phyloP scores from a whole-genome alignment of 2,329 filamentous ascomycete species.

The Polychaeton citri region DNA sequence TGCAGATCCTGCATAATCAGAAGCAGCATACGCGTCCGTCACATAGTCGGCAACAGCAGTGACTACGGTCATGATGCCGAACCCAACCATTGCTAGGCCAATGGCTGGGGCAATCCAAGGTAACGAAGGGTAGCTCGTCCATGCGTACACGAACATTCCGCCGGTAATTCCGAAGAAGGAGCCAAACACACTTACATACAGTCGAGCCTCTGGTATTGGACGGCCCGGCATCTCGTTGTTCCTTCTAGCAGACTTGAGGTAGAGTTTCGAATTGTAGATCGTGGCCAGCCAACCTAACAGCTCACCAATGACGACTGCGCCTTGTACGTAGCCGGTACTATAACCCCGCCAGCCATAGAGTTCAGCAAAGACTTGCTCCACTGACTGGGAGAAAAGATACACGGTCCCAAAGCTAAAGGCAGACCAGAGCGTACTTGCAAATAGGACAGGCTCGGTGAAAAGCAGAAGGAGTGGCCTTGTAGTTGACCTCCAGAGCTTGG shows the following conservation, averaged over 20 bases:
- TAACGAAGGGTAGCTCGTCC: constrained; percentile 30
- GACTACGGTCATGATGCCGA: constrained; percentile 36
- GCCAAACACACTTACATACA: constrained; percentile 30
- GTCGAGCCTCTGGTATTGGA: constrained; percentile 31
- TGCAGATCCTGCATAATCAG: constrained; percentile 35
- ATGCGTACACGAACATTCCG: constrained; percentile 40
- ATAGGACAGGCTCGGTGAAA: constrained; percentile 36
- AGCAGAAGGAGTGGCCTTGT: constrained; percentile 27
- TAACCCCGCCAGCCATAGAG: constrained; percentile 29
- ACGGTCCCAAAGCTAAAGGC: constrained; percentile 34
- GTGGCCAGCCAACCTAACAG: constrained; percentile 26
- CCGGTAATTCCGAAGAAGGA: constrained; percentile 34
- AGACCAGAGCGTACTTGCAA: constrained; percentile 35
- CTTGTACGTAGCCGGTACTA: constrained; percentile 32
- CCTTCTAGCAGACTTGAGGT: constrained; percentile 27
- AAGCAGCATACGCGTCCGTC: constrained; percentile 33
- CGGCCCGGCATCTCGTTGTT: constrained; percentile 23
- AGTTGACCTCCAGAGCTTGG: constrained; percentile 20
- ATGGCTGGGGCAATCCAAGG: constrained; percentile 37
- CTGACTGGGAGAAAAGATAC: constrained; percentile 38
- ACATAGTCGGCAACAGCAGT: constrained; percentile 35
- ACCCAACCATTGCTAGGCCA: constrained; percentile 35
- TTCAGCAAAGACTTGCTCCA: constrained; percentile 27
- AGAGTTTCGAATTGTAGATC: constrained; percentile 22
- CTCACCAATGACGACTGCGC: constrained; percentile 33